Conservation (phyloP, 805 yeast species). For the Lipomyces oligophaga region DNA sequence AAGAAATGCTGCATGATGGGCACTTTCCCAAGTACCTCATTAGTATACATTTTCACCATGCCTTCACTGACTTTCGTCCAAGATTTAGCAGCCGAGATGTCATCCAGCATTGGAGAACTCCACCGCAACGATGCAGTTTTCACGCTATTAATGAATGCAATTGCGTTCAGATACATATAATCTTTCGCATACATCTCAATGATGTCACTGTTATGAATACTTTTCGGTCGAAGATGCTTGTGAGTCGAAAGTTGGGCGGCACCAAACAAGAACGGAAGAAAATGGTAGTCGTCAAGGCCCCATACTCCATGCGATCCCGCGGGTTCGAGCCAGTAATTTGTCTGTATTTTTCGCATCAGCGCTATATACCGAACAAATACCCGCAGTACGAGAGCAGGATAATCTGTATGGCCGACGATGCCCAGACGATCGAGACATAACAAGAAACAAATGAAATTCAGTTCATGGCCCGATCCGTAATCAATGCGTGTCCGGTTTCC, state of each 20-base stretch:
- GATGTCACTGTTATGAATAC: constrained; percentile 78
- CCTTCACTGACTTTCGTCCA: constrained; percentile 94
- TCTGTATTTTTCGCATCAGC: constrained; percentile 72
- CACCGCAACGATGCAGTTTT: constrained; percentile 81
- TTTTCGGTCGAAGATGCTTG: constrained; percentile 69
- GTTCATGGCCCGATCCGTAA: constrained; percentile 96
- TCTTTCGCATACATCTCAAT: constrained; percentile 72
- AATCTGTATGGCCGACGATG: constrained; percentile 14
- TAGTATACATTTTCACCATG: constrained; percentile 91
- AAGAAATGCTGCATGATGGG: constrained; percentile 94
- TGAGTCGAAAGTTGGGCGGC: constrained; percentile 68
- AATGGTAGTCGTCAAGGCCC: constrained; percentile 98
- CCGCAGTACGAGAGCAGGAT: constrained; percentile 51
- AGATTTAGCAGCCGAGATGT: constrained; percentile 81
- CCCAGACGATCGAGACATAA: constrained; percentile 44
- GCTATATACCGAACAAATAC: constrained; percentile 65
- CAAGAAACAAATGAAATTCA: constrained; percentile 70
- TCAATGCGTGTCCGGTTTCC: constrained; percentile 85
- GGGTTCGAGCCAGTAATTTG: constrained; percentile 81
- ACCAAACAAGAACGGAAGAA: constrained; percentile 81
- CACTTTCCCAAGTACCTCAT: constrained; percentile 82
- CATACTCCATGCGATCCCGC: constrained; percentile 99
- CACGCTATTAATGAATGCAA: constrained; percentile 72
- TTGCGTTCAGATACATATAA: constrained; percentile 84
- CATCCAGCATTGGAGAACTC: constrained; percentile 97